Conservation (phyloP, 2,329 filamentous ascomycete genomes). For the Penicillium paneum region DNA sequence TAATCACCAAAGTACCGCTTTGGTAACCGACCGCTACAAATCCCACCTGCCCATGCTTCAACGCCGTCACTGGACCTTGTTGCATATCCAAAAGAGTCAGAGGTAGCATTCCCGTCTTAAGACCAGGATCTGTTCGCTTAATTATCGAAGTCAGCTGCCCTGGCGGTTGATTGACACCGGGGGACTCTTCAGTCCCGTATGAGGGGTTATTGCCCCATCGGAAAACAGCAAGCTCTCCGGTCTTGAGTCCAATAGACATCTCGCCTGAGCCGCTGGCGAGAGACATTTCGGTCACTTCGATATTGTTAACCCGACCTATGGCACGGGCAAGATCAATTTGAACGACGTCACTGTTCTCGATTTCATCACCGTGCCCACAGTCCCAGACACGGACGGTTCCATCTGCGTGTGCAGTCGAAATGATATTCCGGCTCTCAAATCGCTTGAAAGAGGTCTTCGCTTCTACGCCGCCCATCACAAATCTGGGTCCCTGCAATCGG, state of each 20-base stretch:
- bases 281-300: slow-evolving; percentile 75
- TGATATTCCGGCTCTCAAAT: slow-evolving; percentile 77
- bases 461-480: slow-evolving; percentile 77
- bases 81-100: slow-evolving; percentile 77
- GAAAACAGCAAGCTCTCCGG: slow-evolving; percentile 83
- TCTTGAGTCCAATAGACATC: slow-evolving; percentile 73
- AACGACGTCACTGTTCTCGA: slow-evolving; percentile 77
- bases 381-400: slow-evolving; percentile 93
- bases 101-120: slow-evolving; percentile 80
- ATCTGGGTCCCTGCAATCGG: slow-evolving; percentile 70
- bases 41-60: slow-evolving; percentile 86
- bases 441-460: slow-evolving; percentile 66
- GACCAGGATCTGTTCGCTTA: slow-evolving; percentile 64
- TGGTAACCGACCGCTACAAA: slow-evolving; percentile 88
- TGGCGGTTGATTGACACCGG: slow-evolving; percentile 56
- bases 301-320: slow-evolving; percentile 70
- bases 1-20: slow-evolving; percentile 71
- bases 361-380: slow-evolving; percentile 83
- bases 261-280: slow-evolving; percentile 80
- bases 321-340: slow-evolving; percentile 86
- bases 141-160: slow-evolving; percentile 73
- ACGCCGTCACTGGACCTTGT: slow-evolving; percentile 72
- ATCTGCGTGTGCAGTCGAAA: slow-evolving; percentile 85
- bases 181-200: slow-evolving; percentile 60
- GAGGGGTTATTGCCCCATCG: slow-evolving; percentile 80